Evolutionary conservation across 352 stramenopile species (phyloP), one percentile per base, ranked within the genome.

Genomic region (Phytopythium mirpurense): DNA sequence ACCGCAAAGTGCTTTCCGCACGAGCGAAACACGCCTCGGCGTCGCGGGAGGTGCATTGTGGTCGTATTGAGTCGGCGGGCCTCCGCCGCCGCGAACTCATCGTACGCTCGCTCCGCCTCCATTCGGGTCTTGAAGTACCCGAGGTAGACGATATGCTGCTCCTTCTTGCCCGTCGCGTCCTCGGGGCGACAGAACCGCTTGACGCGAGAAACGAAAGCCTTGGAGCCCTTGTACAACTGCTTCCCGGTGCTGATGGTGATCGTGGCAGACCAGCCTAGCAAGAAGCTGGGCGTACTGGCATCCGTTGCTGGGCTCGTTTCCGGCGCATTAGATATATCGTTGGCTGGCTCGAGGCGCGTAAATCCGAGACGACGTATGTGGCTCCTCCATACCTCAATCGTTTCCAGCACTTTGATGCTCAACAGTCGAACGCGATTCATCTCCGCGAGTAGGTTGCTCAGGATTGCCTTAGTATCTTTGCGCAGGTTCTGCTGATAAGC

Each of bases 1-100:
- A 93, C 78, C 15, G 83, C 81, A 43, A 87, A 90, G 37, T 93
- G 83, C 19, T 88, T 85, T 3, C 83, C 79, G 51, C 83, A 93
- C 1, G 83, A 93, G 8, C 80, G 73, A 52, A 90, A 85, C 1
- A 93, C 72, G 40, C 65, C 83, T 21, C 83, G 66, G 34, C 77
- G 68, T 15, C 57, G 57, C 0, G 79, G 83, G 15, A 93, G 62
- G 37, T 86, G 70, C 5, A 65, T 65, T 0, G 69, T 53, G 0
- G 78, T 88, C 2, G 78, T 90, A 32, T 88, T 88, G n/a, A 90
- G 45, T 1, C 76, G 62, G 15, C 70, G 70, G 7, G 83, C 83
- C 56, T 93, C 78, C 0, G 70, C 60, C 5, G 70, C 64, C 1
- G 79, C 83, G 42, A 78, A 73, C 24, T 78, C 64, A 50, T 93